These are phyloP conservation scores for Collybia mongolica DNA, from an alignment of 768 basidiomycete species.

Conservation along the genomic window DNA sequence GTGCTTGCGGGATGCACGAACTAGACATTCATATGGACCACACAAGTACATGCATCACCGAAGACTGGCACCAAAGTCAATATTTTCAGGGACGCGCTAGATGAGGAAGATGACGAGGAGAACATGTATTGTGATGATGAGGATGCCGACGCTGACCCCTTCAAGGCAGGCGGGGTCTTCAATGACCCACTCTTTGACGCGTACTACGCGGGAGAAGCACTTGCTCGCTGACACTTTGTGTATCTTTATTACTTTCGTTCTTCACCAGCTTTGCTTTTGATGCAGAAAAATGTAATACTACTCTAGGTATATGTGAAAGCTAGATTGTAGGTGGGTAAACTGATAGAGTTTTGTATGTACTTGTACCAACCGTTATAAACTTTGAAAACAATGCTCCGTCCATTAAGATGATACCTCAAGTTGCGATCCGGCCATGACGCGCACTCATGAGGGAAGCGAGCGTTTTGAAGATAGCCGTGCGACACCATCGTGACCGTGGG, in stretches of 20 bases:
- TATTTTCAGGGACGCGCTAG: conserved; percentile 17
- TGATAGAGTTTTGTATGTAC: too few species aligned
- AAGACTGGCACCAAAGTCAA: conserved; percentile 19
- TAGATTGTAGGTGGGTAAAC: too few species aligned
- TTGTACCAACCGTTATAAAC: too few species aligned
- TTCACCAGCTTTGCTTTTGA: background rate
- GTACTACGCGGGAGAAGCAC: conserved; percentile 14
- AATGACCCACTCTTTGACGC: conserved; percentile 29
- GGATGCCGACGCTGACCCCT: conserved; percentile 12
- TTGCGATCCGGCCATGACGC: too few species aligned
- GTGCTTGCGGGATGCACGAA: conserved; percentile 20
- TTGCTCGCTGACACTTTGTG: conserved; percentile 3
- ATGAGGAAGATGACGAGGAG: conserved; percentile 15
- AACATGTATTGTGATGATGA: conserved; percentile 14
- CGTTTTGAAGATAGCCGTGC: too few species aligned
- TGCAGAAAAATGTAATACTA: too few species aligned
- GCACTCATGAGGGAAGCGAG: too few species aligned
- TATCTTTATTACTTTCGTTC: conserved; percentile 9
- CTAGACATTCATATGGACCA: conserved; percentile 32
- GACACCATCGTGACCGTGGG: too few species aligned
- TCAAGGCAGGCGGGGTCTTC: conserved; percentile 23
- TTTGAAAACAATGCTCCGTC: too few species aligned
- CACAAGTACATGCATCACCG: conserved; percentile 2
- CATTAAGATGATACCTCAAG: too few species aligned
- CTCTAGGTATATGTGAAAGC: too few species aligned